Evolutionary conservation across 2,329 filamentous ascomycete genomes (phyloP).

Genomic region (Arthrobotrys megalospora): DNA sequence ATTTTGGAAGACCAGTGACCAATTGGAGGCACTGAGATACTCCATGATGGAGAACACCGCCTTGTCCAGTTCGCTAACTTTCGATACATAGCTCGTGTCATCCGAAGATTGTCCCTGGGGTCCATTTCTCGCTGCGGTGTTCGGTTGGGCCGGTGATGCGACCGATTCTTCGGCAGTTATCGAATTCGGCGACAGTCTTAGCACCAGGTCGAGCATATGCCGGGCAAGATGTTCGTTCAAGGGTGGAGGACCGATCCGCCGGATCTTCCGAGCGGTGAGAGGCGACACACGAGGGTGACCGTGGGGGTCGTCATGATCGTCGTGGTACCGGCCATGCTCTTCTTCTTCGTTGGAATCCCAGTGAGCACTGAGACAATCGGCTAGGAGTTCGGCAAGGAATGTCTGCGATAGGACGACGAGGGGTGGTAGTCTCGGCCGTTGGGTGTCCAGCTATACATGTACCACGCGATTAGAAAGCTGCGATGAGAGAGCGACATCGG

Average conservation of each 20-base stretch:
- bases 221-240: slow-evolving; percentile 63
- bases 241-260: slow-evolving; percentile 63
- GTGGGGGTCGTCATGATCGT: slow-evolving; percentile 69
- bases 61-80: slow-evolving; percentile 63
- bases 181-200: slow-evolving; percentile 62
- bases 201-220: slow-evolving; percentile 63
- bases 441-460: slow-evolving; percentile 37
- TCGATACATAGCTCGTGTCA: slow-evolving; percentile 60
- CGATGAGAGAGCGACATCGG: slow-evolving; percentile 7
- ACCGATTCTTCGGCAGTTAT: slow-evolving; percentile 54
- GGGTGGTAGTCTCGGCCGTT: slow-evolving; percentile 40
- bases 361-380: slow-evolving; percentile 77
- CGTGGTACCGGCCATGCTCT: slow-evolving; percentile 73
- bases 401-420: slow-evolving; percentile 75
- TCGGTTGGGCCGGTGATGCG: slow-evolving; percentile 39
- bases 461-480: slow-evolving; percentile 32
- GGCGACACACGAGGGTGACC: slow-evolving; percentile 48
- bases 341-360: slow-evolving; percentile 75
- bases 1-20: slow-evolving; percentile 70
- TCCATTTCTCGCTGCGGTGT: slow-evolving; percentile 41
- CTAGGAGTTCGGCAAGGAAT: slow-evolving; percentile 76
- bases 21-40: slow-evolving; percentile 77
- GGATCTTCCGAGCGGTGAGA: slow-evolving; percentile 56
- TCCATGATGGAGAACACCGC: slow-evolving; percentile 70
- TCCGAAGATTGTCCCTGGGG: slow-evolving; percentile 36